phyloP scores from a whole-genome alignment of 2,329 filamentous ascomycete species.

The Ceratocystis cubensis region DNA sequence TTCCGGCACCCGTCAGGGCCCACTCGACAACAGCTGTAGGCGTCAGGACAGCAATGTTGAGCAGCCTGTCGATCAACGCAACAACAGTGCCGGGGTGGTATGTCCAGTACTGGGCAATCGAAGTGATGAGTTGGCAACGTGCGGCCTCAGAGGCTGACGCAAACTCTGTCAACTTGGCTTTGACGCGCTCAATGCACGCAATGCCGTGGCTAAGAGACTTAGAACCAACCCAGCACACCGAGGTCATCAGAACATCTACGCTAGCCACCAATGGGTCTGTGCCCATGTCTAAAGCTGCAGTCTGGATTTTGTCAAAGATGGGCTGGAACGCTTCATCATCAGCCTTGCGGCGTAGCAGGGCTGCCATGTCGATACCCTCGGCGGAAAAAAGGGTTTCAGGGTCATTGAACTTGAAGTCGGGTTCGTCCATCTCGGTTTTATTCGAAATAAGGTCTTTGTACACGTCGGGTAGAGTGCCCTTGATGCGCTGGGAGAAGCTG shows the following conservation, averaged over 20 bases:
- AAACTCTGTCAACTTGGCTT: constrained; percentile 71
- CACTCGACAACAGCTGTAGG: constrained; percentile 79
- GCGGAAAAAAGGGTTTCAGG: constrained; percentile 68
- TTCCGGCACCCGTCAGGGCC: constrained; percentile 51
- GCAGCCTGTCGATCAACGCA: constrained; percentile 86
- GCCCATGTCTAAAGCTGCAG: constrained; percentile 56
- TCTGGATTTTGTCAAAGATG: constrained; percentile 67
- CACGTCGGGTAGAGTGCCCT: constrained; percentile 74
- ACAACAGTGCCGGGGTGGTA: constrained; percentile 86
- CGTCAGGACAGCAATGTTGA: constrained; percentile 91
- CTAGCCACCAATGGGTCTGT: constrained; percentile 73
- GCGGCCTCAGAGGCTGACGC: constrained; percentile 63
- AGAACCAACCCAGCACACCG: constrained; percentile 83
- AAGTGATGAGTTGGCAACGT: constrained; percentile 75
- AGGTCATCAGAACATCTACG: constrained; percentile 86
- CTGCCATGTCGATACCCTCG: constrained; percentile 71
- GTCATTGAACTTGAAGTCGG: constrained; percentile 79
- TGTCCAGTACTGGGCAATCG: constrained; percentile 85
- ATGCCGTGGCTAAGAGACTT: constrained; percentile 95
- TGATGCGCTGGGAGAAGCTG: constrained; percentile 91
- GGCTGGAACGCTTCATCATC: constrained; percentile 75
- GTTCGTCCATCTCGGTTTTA: constrained; percentile 89
- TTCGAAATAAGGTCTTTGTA: constrained; percentile 72
- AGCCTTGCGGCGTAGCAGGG: constrained; percentile 71
- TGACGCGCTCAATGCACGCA: constrained; percentile 88